Conservation (phyloP, 352 stramenopile species). For the Aphanomyces stellatus region DNA sequence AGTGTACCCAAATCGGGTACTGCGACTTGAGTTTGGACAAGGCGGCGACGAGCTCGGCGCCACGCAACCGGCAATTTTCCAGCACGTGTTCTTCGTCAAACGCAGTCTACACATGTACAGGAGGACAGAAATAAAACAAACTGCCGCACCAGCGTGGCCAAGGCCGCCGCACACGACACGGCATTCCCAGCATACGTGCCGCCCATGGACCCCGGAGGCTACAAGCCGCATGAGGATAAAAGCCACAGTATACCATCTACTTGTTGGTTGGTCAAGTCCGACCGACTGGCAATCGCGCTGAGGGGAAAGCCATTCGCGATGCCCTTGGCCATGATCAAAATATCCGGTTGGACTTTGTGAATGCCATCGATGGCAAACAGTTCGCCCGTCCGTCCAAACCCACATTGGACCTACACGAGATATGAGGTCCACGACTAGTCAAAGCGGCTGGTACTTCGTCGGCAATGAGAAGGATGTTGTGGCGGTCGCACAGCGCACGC, state of each 20-base stretch:
- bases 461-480: slow-evolving; percentile 89
- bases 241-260: no score
- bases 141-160: slow-evolving; percentile 45
- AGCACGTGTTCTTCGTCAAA: slow-evolving; percentile 87
- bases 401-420: slow-evolving; percentile 63
- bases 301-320: slow-evolving; percentile 90
- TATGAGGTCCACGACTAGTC: slow-evolving; percentile 19
- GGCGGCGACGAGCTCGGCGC: slow-evolving; percentile 61
- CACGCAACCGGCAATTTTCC: slow-evolving; percentile 66
- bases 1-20: slow-evolving; percentile 46
- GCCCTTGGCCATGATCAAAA: slow-evolving; percentile 90
- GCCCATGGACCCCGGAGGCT: slow-evolving; percentile 84
- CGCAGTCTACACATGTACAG: slow-evolving; percentile 39
- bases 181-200: slow-evolving; percentile 91
- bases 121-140: slow-evolving; percentile 16
- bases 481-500: slow-evolving; percentile 83
- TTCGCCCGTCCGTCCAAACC: slow-evolving; percentile 80
- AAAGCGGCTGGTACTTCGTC: slow-evolving; percentile 51
- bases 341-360: slow-evolving; percentile 82
- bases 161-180: slow-evolving; percentile 84
- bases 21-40: slow-evolving; percentile 69
- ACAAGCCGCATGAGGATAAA: background rate
- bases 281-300: slow-evolving; percentile 79
- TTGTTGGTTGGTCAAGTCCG: slow-evolving; percentile 77
- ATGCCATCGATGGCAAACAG: slow-evolving; percentile 84